Evolutionary conservation across 225 moss, liverwort and hornwort species (phyloP), one percentile per base, ranked within the genome.

Genomic region (Climacium dendroides): DNA sequence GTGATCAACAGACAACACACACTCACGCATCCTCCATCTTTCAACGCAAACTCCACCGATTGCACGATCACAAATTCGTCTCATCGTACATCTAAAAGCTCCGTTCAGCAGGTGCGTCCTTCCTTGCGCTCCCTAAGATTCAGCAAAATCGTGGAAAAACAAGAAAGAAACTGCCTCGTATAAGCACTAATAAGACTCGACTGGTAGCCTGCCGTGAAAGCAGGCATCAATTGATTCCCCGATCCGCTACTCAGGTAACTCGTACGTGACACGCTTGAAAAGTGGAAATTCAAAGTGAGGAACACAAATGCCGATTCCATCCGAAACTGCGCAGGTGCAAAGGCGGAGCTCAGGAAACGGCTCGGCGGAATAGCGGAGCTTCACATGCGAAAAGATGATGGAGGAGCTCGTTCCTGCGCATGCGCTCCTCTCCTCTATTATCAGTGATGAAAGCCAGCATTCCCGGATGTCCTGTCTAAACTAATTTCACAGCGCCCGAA

Each of bases 401-500:
- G n/a, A 55, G 71, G 22, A 66, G 17, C 15, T 78, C 39, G 41
- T 82, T 71, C 83, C 79, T 63, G 15, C 41, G 48, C 88, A 86
- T 64, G 88, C 80, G 61, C 88, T 37, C 30, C 26, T 71, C 57
- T 74, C 72, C 83, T 69, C 85, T 43, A 66, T 66, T 85, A 85
- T 82, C 74, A 75, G 58, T 76, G 35, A 29, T 3, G 58, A 75
- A 82, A 86, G 76, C 89, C 89, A 15, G 85, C 63, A 72, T 73
- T 80, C 59, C 80, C 59, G 85, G 82, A 55, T 12, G 76, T 71
- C 72, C 71, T 57, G 82, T 13, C 32, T 34, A 57, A 37, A 62
- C 85, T 90, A 54, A 87, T 81, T 89, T 76, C 89, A 89, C 89
- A 60, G 26, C 45, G 18, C 78, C 82, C 87, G n/a, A 81, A 39